Base-by-base conservation (phyloP, 495 filamentous ascomycete genomes). In the Cercophora sp. region DNA sequence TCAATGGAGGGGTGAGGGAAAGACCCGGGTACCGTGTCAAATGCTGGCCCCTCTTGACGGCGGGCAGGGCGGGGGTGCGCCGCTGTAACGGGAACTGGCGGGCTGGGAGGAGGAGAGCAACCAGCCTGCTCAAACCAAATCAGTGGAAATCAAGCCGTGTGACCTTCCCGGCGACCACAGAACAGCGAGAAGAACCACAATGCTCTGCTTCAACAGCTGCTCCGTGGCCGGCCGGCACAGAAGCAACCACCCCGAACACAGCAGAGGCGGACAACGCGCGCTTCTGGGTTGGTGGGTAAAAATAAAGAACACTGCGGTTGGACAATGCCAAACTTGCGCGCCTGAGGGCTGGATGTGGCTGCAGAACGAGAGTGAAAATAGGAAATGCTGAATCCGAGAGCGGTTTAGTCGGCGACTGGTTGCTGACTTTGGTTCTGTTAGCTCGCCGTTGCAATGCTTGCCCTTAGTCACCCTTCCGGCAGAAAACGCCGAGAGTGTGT, bases 371-470 rank as follows among this genome's bases (percentile, higher is more conserved):
- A 20, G 22, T 39, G 11, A 39, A 20, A 39, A 39, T 39, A 39
- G 36, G 36, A 39, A 20, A 8, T 19, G 10, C 8, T 22, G 29
- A 19, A n/a, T 15, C 44, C 25, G n/a, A 47, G 44, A 47, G 27
- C 16, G 19, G 26, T 31, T 22, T 32, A 34, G 43, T 44, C 1
- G 41, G 19, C n/a, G 41, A 11, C 11, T 44, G 41, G 41, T 25
- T 44, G 41, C 41, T 44, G 41, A 44, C 41, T 8, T 44, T n/a
- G n/a, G n/a, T n/a, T n/a, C n/a, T n/a, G n/a, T 44, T 44, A 26
- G 40, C 19, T 44, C 22, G 24, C 41, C 19, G 22, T 44, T 44
- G 41, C 13, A 26, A 44, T 26, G 22, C 16, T 27, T 10, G 41
- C 8, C 24, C 41, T 44, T 44, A 44, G 41, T 44, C 41, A 44